These are phyloP conservation scores for Thelephora ganbajun DNA, from an alignment of 768 basidiomycete genomes.

Conservation along the genomic window DNA sequence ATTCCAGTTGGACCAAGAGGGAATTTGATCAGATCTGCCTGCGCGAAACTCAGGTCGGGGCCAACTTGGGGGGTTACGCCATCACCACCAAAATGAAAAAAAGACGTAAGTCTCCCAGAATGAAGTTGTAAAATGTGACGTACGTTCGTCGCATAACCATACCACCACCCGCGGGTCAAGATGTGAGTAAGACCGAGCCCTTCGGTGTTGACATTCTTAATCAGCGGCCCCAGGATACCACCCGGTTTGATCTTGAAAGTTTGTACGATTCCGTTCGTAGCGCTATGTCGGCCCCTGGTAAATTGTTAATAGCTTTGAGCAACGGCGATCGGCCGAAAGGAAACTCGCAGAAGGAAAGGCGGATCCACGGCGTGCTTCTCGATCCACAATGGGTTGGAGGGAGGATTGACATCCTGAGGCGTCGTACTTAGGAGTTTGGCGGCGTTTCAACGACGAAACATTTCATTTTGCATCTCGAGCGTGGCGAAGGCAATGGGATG, in stretches of 20 bases:
- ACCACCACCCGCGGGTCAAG: constrained; percentile 34
- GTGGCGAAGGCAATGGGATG: too few species aligned
- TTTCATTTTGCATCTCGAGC: too few species aligned
- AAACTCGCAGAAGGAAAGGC: constrained; percentile 45
- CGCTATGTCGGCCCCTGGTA: constrained; percentile 21
- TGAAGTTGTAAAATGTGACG: constrained; percentile 6
- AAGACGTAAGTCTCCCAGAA: neutral
- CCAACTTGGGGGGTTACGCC: too few species aligned
- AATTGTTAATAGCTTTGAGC: neutral
- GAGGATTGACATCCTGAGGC: too few species aligned
- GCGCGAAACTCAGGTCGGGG: neutral
- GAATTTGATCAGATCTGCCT: constrained; percentile 36
- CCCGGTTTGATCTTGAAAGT: constrained; percentile 34
- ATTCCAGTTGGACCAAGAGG: constrained; percentile 21
- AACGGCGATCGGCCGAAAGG: neutral
- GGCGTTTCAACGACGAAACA: too few species aligned
- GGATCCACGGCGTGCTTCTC: constrained; percentile 38
- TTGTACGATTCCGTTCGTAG: constrained; percentile 48
- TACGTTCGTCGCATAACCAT: constrained; percentile 48
- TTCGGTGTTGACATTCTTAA: constrained; percentile 33
- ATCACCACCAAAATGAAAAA: neutral
- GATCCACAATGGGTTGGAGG: constrained; percentile 47
- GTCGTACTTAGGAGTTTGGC: too few species aligned
- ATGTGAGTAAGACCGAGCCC: constrained; percentile 41
- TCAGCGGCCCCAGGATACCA: constrained; percentile 29